Evolutionary conservation across 768 basidiomycete genomes (phyloP).

Genomic region (Coprinopsis cinerea): DNA sequence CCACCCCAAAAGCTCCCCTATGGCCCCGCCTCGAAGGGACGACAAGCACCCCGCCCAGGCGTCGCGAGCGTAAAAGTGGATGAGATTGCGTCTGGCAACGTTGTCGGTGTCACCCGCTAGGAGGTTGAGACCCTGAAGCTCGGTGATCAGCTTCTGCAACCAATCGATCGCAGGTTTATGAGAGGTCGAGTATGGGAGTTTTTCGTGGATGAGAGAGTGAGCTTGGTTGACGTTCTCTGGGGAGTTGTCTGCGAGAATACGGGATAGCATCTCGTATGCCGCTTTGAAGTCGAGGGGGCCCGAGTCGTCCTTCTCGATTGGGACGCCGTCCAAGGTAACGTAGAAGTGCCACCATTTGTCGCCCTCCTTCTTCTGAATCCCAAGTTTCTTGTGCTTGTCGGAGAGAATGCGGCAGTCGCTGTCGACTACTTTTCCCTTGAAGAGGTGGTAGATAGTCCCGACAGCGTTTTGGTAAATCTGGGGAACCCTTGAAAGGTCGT

Average conservation of each 20-base stretch:
- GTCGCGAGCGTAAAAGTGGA: not conserved
- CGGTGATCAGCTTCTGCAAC: not conserved
- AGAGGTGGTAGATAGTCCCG: not conserved
- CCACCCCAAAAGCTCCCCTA: not conserved
- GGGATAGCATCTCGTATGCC: not conserved
- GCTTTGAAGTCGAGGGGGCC: not conserved
- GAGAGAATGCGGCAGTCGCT: not conserved
- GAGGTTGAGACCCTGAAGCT: not conserved
- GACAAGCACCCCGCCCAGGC: not conserved
- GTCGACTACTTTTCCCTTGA: not conserved
- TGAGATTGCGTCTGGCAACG: not conserved
- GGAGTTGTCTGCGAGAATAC: not conserved
- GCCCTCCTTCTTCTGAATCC: not conserved
- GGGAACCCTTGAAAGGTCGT: not conserved
- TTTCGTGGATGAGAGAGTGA: conserved; percentile 4
- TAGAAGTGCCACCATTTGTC: not conserved
- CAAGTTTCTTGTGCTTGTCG: not conserved
- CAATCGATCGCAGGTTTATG: conserved; percentile 3
- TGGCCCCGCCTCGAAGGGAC: conserved; percentile 2
- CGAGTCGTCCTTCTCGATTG: not conserved
- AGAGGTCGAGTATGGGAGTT: conserved; percentile 2
- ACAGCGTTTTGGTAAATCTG: not conserved
- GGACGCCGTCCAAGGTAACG: not conserved
- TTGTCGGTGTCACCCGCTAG: no score
- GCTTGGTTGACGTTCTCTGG: not conserved